A percentile compares a stretch with the other conserved stretches of the same genome.
Evolutionary conservation across 129 eudicot species (phyloP).

Genomic region (Artemisia annua): DNA sequence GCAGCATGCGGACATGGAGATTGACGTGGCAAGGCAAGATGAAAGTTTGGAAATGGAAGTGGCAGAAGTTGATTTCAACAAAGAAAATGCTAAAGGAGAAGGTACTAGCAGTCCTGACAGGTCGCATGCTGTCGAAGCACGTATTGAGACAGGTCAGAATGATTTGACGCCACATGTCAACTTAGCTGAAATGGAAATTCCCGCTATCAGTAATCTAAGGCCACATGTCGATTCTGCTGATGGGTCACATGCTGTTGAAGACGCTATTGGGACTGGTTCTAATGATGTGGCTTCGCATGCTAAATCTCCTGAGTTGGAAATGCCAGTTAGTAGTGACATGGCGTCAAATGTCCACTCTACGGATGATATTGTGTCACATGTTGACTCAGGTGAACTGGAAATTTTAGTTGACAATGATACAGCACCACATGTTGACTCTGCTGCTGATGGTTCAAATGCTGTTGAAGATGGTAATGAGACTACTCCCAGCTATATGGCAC

Average conservation of each 20-base stretch:
- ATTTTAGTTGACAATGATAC: background rate
- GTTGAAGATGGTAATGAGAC: background rate
- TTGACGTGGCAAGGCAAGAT: constrained; percentile 24
- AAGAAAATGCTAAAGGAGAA: constrained; percentile 18
- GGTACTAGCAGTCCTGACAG: constrained; percentile 12
- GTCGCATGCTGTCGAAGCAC: constrained; percentile 29
- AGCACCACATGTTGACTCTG: constrained; percentile 10
- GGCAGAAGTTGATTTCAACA: constrained; percentile 18
- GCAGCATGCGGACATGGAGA: constrained; percentile 10
- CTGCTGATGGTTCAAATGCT: background rate
- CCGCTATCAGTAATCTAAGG: background rate
- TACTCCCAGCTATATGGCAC: background rate
- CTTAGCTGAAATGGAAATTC: background rate
- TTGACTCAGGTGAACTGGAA: background rate
- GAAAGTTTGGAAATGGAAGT: constrained; percentile 10
- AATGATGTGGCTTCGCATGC: background rate
- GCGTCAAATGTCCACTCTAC: background rate
- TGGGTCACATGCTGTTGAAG: constrained; percentile 14
- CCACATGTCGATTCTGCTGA: background rate
- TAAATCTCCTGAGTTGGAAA: background rate
- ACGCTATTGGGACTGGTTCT: constrained; percentile 11
- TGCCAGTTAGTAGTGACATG: background rate
- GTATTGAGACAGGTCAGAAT: constrained; percentile 4
- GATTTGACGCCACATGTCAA: background rate
- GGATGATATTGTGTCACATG: constrained; percentile 7